These are phyloP conservation scores for Neurospora sp. DNA, from an alignment of 495 filamentous ascomycete genomes.

Conservation along the genomic window DNA sequence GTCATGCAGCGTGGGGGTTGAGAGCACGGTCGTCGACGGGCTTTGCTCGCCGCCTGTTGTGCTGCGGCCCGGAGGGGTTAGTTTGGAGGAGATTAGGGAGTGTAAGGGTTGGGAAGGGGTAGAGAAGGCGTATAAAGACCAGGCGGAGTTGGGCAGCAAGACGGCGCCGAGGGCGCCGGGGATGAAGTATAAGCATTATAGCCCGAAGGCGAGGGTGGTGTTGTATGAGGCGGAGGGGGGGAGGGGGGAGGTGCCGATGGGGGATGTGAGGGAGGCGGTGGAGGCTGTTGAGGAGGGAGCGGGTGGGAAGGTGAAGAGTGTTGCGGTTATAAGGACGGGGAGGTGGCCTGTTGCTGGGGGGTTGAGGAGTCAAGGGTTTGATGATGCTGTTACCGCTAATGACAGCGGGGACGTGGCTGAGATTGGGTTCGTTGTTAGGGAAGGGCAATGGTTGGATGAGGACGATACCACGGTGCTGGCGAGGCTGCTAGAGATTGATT, in stretches of 20 bases:
- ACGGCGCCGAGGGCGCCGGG: slow-evolving; percentile 72
- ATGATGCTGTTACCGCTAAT: slow-evolving; percentile 3
- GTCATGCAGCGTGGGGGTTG: slow-evolving; percentile 74
- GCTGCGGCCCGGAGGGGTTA: slow-evolving; percentile 83
- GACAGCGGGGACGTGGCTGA: slow-evolving; percentile 17
- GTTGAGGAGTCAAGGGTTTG: slow-evolving; percentile 17
- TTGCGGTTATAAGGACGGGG: slow-evolving; percentile 37
- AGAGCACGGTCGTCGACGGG: slow-evolving; percentile 95
- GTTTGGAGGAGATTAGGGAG: slow-evolving; percentile 63
- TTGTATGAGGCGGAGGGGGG: slow-evolving; percentile 54
- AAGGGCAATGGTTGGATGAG: slow-evolving; percentile 21
- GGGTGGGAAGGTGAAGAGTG: slow-evolving; percentile 3
- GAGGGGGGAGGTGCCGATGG: slow-evolving; percentile 7
- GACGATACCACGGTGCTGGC: slow-evolving; percentile 17
- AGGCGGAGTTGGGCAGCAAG: slow-evolving; percentile 37
- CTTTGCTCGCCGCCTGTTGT: slow-evolving; percentile 70
- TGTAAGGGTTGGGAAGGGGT: slow-evolving; percentile 66
- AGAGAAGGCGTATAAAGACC: slow-evolving; percentile 63
- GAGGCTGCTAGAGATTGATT: slow-evolving; percentile 44
- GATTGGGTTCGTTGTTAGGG: slow-evolving; percentile 20
- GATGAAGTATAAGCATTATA: slow-evolving; percentile 99
- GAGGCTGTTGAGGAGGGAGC: not conserved
- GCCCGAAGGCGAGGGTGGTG: slow-evolving; percentile 77
- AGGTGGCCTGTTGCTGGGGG: slow-evolving; percentile 30
- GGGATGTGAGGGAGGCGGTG: slow-evolving; percentile 11